These are phyloP conservation scores for Seminavis robusta DNA, from an alignment of 108 stramenopile genomes.

Conservation along the genomic window DNA sequence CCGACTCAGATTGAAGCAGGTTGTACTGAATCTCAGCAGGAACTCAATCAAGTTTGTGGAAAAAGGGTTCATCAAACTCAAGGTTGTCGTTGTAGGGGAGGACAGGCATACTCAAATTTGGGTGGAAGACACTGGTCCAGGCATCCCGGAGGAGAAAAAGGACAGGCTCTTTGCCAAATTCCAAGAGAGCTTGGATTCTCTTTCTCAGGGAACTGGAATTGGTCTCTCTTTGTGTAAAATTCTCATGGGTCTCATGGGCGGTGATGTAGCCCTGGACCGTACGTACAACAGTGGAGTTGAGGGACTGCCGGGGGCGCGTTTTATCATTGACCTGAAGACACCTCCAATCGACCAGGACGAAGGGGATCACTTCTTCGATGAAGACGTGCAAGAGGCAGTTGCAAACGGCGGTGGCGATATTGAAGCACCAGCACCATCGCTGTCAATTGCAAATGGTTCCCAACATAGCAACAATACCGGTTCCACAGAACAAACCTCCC, in stretches of 20 bases:
- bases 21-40: slow-evolving; percentile 29
- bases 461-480: not conserved
- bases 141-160: slow-evolving; percentile 31
- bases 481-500: too few relatives aligned
- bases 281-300: slow-evolving; percentile 22
- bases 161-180: slow-evolving; percentile 26
- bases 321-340: slow-evolving; percentile 5
- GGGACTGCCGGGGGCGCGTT: slow-evolving; percentile 23
- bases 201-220: slow-evolving; percentile 37
- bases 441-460: not conserved
- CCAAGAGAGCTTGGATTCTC: slow-evolving; percentile 31
- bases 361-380: too few relatives aligned
- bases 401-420: not conserved
- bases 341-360: too few relatives aligned
- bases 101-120: slow-evolving; percentile 13
- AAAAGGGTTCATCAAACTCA: slow-evolving; percentile 29
- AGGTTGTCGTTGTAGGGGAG: slow-evolving; percentile 7
- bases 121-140: slow-evolving; percentile 32
- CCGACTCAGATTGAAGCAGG: slow-evolving; percentile 31
- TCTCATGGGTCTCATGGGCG: slow-evolving; percentile 26
- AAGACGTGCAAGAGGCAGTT: too few relatives aligned
- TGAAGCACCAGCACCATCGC: not conserved
- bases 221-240: slow-evolving; percentile 25
- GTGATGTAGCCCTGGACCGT: slow-evolving; percentile 11
- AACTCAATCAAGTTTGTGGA: slow-evolving; percentile 30